Conservation (phyloP, 768 basidiomycete species). For the Gymnopilus junonius region DNA sequence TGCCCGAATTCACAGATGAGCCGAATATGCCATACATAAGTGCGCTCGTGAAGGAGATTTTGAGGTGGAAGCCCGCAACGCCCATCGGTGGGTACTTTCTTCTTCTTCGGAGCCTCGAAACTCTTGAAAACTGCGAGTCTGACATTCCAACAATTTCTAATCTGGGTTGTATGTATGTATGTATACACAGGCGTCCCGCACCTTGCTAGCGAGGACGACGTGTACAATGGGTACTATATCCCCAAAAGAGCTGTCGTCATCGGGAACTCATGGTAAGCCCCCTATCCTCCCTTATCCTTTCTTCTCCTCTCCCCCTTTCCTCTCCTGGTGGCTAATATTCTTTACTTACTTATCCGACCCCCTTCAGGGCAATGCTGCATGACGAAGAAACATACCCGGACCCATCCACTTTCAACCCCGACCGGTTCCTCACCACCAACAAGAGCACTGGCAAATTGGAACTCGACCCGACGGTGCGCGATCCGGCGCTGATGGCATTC, state of each 20-base stretch:
- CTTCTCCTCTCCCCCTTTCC: too few species aligned
- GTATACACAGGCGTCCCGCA: conserved; percentile 44
- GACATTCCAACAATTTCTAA: too few species aligned
- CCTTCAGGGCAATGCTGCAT: conserved; percentile 44
- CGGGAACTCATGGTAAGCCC: conserved; percentile 37
- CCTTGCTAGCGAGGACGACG: conserved; percentile 41
- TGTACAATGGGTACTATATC: conserved; percentile 48
- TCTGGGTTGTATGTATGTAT: too few species aligned
- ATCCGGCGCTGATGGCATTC: conserved; percentile 40
- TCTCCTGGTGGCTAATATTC: too few species aligned
- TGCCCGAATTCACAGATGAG: conserved; percentile 43
- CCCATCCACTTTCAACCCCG: conserved; percentile 44
- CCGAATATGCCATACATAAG: conserved; percentile 41
- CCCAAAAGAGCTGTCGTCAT: conserved; percentile 45
- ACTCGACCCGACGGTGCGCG: conserved; percentile 34
- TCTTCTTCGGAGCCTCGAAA: neutral
- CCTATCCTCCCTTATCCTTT: too few species aligned
- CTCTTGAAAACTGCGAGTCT: too few species aligned
- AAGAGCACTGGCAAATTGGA: conserved; percentile 32
- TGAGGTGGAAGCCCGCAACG: conserved; percentile 34
- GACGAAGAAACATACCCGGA: conserved; percentile 43
- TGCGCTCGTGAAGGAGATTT: conserved; percentile 41
- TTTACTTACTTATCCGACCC: neutral
- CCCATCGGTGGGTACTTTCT: conserved; percentile 31
- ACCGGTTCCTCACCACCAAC: conserved; percentile 35